These are phyloP conservation scores for Boletus rufocinnamomeus DNA, from an alignment of 768 basidiomycete species.

Conservation along the genomic window DNA sequence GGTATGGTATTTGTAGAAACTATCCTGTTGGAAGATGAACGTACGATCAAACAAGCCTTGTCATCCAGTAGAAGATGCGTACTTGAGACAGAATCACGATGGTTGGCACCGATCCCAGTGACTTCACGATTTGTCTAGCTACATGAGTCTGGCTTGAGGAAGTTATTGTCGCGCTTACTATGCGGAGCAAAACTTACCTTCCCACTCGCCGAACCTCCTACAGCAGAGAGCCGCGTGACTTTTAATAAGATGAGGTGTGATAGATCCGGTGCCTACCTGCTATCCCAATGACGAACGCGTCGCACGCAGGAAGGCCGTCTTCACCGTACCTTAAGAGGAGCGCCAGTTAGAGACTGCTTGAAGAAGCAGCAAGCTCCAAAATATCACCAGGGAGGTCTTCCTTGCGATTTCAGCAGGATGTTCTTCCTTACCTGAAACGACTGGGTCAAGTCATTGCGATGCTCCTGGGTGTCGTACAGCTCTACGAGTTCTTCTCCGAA, in stretches of 20 bases:
- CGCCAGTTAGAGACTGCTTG: conserved; percentile 15
- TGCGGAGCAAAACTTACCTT: conserved; percentile 53
- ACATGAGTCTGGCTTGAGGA: conserved; percentile 67
- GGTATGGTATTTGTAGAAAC: conserved; percentile 85
- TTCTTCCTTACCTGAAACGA: conserved; percentile 55
- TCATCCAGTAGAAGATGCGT: conserved; percentile 7
- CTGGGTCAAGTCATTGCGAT: conserved; percentile 18
- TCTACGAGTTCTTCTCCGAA: conserved; percentile 31
- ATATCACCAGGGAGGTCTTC: conserved; percentile 77
- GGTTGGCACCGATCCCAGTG: conserved; percentile 81
- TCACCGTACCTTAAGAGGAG: conserved; percentile 65
- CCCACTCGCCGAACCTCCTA: conserved; percentile 85
- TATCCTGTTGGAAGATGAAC: conserved; percentile 57
- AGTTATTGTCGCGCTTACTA: conserved; percentile 3
- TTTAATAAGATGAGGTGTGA: background rate
- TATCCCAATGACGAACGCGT: conserved; percentile 84
- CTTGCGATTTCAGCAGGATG: conserved; percentile 78
- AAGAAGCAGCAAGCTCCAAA: conserved; percentile 11
- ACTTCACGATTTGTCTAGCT: conserved; percentile 75
- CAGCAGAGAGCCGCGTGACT: conserved; percentile 3
- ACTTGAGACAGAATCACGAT: conserved; percentile 93
- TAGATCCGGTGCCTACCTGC: conserved; percentile 55
- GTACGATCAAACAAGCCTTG: background rate
- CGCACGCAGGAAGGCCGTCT: conserved; percentile 65
- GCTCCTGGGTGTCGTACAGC: conserved; percentile 23